Percentiles rank a stretch among this genome's conserved stretches.
Evolutionary conservation across 2,329 filamentous ascomycete species (phyloP).

Genomic region (Fusarium nanum): DNA sequence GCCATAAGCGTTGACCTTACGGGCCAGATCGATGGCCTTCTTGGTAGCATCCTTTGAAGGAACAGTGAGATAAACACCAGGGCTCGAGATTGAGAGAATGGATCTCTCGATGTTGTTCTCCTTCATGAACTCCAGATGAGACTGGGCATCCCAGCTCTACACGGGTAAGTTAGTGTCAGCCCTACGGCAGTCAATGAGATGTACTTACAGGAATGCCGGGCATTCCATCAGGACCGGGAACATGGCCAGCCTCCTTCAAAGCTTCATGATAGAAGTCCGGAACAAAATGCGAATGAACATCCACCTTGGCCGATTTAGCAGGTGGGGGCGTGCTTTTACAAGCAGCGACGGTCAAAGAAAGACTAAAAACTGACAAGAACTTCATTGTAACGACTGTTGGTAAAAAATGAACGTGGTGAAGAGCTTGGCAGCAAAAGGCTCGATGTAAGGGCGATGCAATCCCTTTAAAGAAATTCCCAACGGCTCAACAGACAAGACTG

Average conservation of each 20-base stretch:
- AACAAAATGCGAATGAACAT: conserved; percentile 17
- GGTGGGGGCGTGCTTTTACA: conserved; percentile 1
- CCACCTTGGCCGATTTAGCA: conserved; percentile 8
- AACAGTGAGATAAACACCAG: conserved; percentile 16
- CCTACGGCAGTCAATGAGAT: no score
- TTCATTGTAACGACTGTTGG: background rate
- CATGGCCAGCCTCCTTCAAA: conserved; percentile 4
- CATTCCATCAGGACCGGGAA: conserved; percentile 13
- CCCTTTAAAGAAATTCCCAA: background rate
- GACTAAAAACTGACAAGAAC: background rate
- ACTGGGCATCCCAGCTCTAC: conserved; percentile 11
- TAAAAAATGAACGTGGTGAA: background rate
- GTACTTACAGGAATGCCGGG: background rate
- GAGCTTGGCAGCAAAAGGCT: no score
- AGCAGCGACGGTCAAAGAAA: background rate
- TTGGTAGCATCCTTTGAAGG: background rate
- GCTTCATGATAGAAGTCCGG: conserved; percentile 12
- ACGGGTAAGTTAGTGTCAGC: no score
- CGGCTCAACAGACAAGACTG: background rate
- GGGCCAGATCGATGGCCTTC: conserved; percentile 1
- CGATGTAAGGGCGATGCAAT: background rate
- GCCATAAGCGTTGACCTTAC: conserved; percentile 1
- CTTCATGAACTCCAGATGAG: conserved; percentile 20
- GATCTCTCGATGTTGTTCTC: conserved; percentile 17
- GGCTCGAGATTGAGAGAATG: conserved; percentile 11